These are phyloP conservation scores for Cyclotella distinguenda DNA, from an alignment of 108 stramenopile species.

Conservation along the genomic window DNA sequence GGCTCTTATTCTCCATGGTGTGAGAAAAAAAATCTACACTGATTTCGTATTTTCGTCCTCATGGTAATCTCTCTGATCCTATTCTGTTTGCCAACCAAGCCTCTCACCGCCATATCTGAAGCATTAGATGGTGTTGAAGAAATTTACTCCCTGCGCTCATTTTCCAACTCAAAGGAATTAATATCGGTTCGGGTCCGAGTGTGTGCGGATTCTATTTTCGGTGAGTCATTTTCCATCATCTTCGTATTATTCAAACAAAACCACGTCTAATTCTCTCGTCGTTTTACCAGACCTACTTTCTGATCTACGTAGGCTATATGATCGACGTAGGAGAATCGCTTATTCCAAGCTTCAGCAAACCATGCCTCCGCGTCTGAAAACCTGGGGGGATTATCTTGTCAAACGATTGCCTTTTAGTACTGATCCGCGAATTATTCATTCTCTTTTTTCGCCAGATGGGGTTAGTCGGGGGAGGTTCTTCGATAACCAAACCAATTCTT, in stretches of 20 bases:
- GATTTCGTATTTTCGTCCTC: too few relatives aligned
- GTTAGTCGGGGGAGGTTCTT: too few relatives aligned
- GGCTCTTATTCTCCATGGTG: slow-evolving; percentile 78
- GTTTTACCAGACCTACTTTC: neutral
- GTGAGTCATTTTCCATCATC: neutral
- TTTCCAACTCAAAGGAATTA: slow-evolving; percentile 63
- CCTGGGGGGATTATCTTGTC: neutral
- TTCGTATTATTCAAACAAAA: neutral
- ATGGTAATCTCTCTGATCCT: neutral
- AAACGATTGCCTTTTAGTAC: neutral
- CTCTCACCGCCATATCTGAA: slow-evolving; percentile 75
- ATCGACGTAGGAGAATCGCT: slow-evolving; percentile 3
- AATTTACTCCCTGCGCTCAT: slow-evolving; percentile 72
- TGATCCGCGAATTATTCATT: neutral
- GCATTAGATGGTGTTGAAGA: slow-evolving; percentile 80
- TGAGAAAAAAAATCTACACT: neutral
- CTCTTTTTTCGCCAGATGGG: slow-evolving; percentile 7
- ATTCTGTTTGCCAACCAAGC: slow-evolving; percentile 33
- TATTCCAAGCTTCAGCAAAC: slow-evolving; percentile 5
- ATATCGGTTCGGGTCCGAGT: slow-evolving; percentile 56
- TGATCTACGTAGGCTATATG: slow-evolving; percentile 7
- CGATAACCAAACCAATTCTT: neutral
- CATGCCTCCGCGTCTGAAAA: neutral
- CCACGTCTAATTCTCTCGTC: neutral
- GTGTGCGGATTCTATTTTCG: slow-evolving; percentile 69